Percentiles rank a stretch among this genome's conserved stretches.
phyloP scores from a whole-genome alignment of 2,329 filamentous ascomycete genomes.

The Colletotrichum lini region DNA sequence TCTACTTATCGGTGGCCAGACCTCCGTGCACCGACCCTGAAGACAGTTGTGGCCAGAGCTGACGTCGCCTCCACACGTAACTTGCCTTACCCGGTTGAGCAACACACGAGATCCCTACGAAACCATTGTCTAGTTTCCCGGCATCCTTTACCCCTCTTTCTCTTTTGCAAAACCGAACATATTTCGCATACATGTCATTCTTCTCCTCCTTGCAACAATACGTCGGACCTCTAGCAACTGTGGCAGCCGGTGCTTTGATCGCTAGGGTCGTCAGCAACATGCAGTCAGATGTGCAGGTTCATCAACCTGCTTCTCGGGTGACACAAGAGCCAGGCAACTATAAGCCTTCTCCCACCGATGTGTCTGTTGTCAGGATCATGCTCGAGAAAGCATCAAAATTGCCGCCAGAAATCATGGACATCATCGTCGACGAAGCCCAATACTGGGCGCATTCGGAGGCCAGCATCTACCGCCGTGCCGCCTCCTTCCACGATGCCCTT shows the following conservation, averaged over 20 bases:
- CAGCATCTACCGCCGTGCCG: conserved; percentile 47
- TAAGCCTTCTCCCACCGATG: conserved; percentile 62
- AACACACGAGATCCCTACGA: background rate
- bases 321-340: conserved; percentile 20
- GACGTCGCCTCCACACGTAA: conserved; percentile 33
- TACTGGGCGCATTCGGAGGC: conserved; percentile 71
- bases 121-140: background rate
- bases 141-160: conserved; percentile 1
- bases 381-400: conserved; percentile 60
- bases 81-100: background rate
- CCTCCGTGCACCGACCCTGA: conserved; percentile 28
- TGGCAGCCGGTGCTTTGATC: conserved; percentile 25
- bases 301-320: background rate
- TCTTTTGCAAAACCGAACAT: background rate
- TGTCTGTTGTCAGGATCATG: conserved; percentile 63
- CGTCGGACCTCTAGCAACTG: conserved; percentile 21
- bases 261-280: conserved; percentile 22
- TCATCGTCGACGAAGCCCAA: conserved; percentile 71
- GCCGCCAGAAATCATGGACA: conserved; percentile 69
- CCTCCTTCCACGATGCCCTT: conserved; percentile 42
- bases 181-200: conserved; percentile 5
- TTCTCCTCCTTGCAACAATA: conserved; percentile 29
- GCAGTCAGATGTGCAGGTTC: background rate
- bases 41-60: conserved; percentile 3
- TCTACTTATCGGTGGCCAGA: background rate